Base-by-base conservation (phyloP, 306 rosid genomes). In the Quercus cerris region DNA sequence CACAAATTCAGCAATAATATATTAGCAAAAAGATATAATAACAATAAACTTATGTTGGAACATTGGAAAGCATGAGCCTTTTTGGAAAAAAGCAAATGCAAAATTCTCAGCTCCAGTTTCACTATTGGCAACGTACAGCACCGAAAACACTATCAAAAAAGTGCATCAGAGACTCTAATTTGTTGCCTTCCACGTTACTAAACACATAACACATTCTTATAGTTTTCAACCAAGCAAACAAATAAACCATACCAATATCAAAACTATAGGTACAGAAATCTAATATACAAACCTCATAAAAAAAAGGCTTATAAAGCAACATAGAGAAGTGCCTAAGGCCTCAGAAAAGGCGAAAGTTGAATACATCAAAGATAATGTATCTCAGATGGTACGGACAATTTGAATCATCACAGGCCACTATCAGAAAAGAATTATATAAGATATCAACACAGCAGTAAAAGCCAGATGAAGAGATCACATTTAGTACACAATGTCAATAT, bases 311-410 rank as follows among this genome's bases (percentile, higher is more conserved):
- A 20, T 15, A 30, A 3, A 17, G 1, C 2, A 4, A 4, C 0
- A 30, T 25, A 28, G 33, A 9, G 1, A 49, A 49, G 13, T 49
- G 54, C 15, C 3, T 22, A 18, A 33, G 80, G 90, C 89, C 90
- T 88, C 91, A 88, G 94, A 84, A 75, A 79, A 22, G 66, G 66
- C 66, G 72, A 56, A 44, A 28, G 13, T 1, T 74, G n/a, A 66
- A 20, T 76, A 23, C 87, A 58, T 55, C 84, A 76, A 49, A 13
- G 82, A 62, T 4, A 18, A 19, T 23, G 5, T 27, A 1, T 23
- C 80, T 81, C 83, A 77, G 89, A 88, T 88, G 94, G 91, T 90
- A 90, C 86, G 81, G 85, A 90, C 90, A 90, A 59, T 33, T 52
- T 33, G 13, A 38, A 14, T 64, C 93, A 87, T 90, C 91, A 82